These are phyloP conservation scores for Alternaria gaisen DNA, from an alignment of 2,329 filamentous ascomycete species.

Conservation along the genomic window DNA sequence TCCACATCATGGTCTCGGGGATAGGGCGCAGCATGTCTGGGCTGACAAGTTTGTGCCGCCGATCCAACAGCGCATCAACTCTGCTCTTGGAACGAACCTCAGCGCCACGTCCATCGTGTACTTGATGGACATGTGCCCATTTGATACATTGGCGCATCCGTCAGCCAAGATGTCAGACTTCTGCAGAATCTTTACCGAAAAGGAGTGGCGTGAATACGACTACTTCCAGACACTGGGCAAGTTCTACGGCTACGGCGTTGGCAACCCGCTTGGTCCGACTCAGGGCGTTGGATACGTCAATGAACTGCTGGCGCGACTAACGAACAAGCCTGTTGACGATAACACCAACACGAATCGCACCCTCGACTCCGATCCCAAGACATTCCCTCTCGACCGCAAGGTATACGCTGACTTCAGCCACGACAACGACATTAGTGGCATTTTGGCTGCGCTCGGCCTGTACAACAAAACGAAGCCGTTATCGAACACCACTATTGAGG, in stretches of 20 bases:
- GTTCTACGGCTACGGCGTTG: slow-evolving; percentile 82
- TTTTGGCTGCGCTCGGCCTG: slow-evolving; percentile 79
- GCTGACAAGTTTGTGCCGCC: slow-evolving; percentile 69
- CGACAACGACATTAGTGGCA: slow-evolving; percentile 83
- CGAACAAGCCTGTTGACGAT: slow-evolving; percentile 72
- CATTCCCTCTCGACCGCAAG: slow-evolving; percentile 73
- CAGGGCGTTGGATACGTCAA: slow-evolving; percentile 90
- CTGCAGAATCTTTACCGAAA: slow-evolving; percentile 75
- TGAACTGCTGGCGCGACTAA: slow-evolving; percentile 85
- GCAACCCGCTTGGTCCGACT: slow-evolving; percentile 80
- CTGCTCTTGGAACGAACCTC: slow-evolving; percentile 73
- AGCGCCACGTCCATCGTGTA: slow-evolving; percentile 69
- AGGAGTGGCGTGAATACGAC: slow-evolving; percentile 81
- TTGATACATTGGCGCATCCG: slow-evolving; percentile 73
- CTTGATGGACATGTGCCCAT: slow-evolving; percentile 91
- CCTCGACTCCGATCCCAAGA: slow-evolving; percentile 70
- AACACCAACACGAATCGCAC: slow-evolving; percentile 80
- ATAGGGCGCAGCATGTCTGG: slow-evolving; percentile 66
- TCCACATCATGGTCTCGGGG: slow-evolving; percentile 58
- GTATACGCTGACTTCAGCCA: slow-evolving; percentile 93
- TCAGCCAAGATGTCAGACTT: slow-evolving; percentile 70
- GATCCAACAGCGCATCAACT: slow-evolving; percentile 75
- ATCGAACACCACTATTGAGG: slow-evolving; percentile 57
- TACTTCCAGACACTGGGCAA: slow-evolving; percentile 84
- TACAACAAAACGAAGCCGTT: slow-evolving; percentile 71